Conservation (phyloP, 179 eudicot genomes). For the Heliamphora pulchella region DNA sequence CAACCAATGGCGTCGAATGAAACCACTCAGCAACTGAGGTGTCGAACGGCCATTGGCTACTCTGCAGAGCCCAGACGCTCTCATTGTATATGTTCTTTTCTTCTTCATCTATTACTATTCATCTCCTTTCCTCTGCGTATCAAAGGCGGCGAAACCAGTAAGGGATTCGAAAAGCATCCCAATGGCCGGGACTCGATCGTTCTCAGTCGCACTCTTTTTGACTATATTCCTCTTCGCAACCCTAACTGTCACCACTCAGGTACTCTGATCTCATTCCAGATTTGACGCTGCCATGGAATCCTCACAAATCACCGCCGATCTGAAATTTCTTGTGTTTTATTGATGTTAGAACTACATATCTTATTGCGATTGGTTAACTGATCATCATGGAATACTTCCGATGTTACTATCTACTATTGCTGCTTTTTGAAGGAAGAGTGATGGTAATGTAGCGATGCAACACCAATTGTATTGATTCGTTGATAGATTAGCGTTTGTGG, state of each 20-base stretch:
- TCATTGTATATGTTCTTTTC: background rate
- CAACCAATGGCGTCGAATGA: constrained; percentile 8
- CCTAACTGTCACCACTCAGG: constrained; percentile 17
- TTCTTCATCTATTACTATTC: background rate
- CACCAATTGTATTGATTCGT: background rate
- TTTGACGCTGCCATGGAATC: background rate
- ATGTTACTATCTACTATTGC: background rate
- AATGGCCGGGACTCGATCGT: constrained; percentile 12
- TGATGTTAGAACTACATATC: background rate
- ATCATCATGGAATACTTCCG: background rate
- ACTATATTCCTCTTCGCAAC: constrained; percentile 11
- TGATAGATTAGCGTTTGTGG: too few relatives aligned
- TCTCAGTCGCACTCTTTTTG: background rate
- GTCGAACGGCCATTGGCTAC: constrained; percentile 5
- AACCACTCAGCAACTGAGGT: background rate
- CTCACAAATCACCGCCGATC: background rate
- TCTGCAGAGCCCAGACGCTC: background rate
- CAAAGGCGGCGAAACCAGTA: constrained; percentile 16
- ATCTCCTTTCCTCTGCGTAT: background rate
- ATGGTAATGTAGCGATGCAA: background rate
- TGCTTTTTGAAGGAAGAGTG: background rate
- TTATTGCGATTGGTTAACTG: background rate
- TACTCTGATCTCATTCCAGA: background rate
- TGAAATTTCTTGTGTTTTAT: background rate
- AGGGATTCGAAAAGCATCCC: background rate